Percentiles rank a stretch among this genome's conserved stretches.
These are phyloP conservation scores for Schoenoplectus tabernaemontani DNA, from an alignment of 202 grass and related monocot genomes.

Conservation along the genomic window DNA sequence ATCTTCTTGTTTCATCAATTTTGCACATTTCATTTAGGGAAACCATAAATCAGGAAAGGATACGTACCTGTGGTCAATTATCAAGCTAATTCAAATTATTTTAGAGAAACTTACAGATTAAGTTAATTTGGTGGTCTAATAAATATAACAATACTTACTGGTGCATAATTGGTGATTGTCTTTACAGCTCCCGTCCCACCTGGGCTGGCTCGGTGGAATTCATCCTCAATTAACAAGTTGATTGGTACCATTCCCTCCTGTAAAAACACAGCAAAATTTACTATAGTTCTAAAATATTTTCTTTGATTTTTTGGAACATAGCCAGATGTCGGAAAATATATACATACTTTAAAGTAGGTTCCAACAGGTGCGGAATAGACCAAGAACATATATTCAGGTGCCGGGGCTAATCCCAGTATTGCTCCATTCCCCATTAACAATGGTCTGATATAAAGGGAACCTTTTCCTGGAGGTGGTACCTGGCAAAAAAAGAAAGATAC, in stretches of 20 bases:
- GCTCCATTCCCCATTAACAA: constrained; percentile 80
- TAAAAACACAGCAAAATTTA: neutral
- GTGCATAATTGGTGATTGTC: constrained; percentile 88
- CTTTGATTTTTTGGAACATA: neutral
- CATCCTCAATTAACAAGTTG: constrained; percentile 50
- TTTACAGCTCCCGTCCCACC: constrained; percentile 90
- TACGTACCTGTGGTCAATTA: neutral
- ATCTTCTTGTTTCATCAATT: neutral
- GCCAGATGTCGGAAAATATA: neutral
- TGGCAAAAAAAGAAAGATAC: neutral
- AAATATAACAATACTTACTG: constrained; percentile 30
- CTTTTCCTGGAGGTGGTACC: constrained; percentile 84
- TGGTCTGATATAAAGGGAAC: constrained; percentile 70
- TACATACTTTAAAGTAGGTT: constrained; percentile 69
- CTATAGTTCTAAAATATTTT: neutral
- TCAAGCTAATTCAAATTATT: neutral
- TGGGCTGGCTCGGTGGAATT: constrained; percentile 57
- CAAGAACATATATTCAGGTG: constrained; percentile 82
- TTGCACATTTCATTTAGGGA: neutral
- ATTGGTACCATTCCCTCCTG: constrained; percentile 75
- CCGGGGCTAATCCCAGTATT: constrained; percentile 60
- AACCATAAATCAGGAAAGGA: neutral
- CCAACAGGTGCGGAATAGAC: constrained; percentile 74
- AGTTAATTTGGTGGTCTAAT: neutral
- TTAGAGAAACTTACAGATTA: neutral